Base-by-base conservation (phyloP, 176 grass and related monocot species). In the Ananas comosus region DNA sequence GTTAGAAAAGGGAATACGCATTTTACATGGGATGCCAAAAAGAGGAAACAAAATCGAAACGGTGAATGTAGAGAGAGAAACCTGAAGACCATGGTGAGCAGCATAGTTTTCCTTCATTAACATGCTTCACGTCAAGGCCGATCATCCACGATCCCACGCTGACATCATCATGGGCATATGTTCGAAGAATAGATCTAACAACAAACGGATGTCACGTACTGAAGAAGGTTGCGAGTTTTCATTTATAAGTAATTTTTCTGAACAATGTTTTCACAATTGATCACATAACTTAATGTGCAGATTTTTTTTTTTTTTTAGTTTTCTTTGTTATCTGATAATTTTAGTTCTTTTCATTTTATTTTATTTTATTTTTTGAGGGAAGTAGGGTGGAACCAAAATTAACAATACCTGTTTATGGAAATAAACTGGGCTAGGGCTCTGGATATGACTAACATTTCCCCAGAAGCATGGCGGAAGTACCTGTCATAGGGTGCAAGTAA, bases 141-240 rank as follows among this genome's bases (percentile, higher is more conserved):
- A 99, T 82, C 80, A 99, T 88, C 94, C 94, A 93, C 12, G 94
- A 99, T 67, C 94, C 94, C 50, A 99, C 65, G 58, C 90, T 99
- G 79, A 99, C 85, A 88, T 99, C 94, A 88, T 99, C 90, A 76
- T 91, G 94, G n/a, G 94, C 94, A 78, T 93, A 99, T 67, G 85
- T 84, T 49, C 87, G 82, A 66, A 99, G 89, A 84, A 88, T 59
- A 72, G 74, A 83, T 76, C 94, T 99, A 79, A 61, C 13, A 78
- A 29, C 21, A 5, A 58, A 72, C 71, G 51, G 50, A 51, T 23
- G 66, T 63, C 16, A 59, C 4, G 33, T 75, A 29, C 4, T 63
- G 51, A 70, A 80, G 53, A 59, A 58, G 14, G 54, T 12, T 59
- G 16, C 2, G 16, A 61, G 21, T 61, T 61, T n/a, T 61, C 56